Base-by-base conservation (phyloP, 2,329 filamentous ascomycete genomes). In the Diatrype stigma region DNA sequence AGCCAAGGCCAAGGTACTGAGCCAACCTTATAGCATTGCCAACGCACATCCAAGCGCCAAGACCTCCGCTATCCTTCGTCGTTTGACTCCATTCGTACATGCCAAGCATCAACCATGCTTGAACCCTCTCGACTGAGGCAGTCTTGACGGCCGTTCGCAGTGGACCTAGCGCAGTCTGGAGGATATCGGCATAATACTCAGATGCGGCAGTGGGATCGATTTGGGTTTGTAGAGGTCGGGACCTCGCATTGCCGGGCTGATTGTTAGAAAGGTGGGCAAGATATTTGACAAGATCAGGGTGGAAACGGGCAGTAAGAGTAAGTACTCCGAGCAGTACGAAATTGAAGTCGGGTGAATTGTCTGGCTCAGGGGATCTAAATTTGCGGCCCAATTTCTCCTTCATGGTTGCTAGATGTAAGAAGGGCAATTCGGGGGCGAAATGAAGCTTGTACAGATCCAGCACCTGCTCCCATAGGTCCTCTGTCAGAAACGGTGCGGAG, bases 21-120 rank as follows among this genome's bases (percentile, higher is more conserved):
- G 85, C 84, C 69, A 84, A 79, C 30, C 81, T 75, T 44, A 85
- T 80, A 4, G 85, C 85, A 7, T 83, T 70, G 12, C 84, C 84
- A 28, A 89, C 74, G 53, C 81, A 82, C 63, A 86, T 77, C 80
- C 85, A 90, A 14, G 85, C 84, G 38, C 78, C 79, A 19, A 79
- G 67, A 1, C 84, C 85, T 55, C 72, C 74, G 1, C 65, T 62
- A 46, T 70, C 69, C 4, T 70, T 69, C 6, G 77, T 72, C 8
- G 78, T 77, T 63, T 85, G 84, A 11, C 82, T 83, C 85, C 86
- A 89, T 56, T 89, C 85, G 54, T 89, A 87, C 11, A 88, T 71
- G 1, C 80, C 83, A 7, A 90, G 73, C 85, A 90, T 89, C 10
- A 90, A 73, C 44, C 84, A 76, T 1, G 85, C 83, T 57, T 89